Evolutionary conservation across 768 basidiomycete genomes (phyloP).

Genomic region (Tricholoma furcatifolium): DNA sequence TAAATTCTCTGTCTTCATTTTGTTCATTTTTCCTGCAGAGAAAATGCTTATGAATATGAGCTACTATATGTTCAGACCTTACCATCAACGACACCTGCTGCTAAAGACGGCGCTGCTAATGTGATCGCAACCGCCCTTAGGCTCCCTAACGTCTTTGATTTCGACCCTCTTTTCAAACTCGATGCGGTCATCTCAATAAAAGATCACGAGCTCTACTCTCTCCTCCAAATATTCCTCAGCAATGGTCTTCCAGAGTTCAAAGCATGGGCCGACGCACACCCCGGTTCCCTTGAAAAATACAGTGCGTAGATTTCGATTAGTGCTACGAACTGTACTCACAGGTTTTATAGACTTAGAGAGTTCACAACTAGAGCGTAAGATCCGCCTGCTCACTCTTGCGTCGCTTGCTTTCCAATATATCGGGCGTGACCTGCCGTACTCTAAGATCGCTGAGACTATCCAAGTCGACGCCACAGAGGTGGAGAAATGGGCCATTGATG

Average conservation of each 20-base stretch:
- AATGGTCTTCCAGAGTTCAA: conserved; percentile 61
- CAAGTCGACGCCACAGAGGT: conserved; percentile 66
- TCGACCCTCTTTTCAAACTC: conserved; percentile 77
- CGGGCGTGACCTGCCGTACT: conserved; percentile 71
- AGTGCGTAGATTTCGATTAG: conserved; percentile 39
- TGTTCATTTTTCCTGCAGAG: conserved; percentile 33
- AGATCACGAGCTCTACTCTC: conserved; percentile 68
- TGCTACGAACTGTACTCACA: conserved; percentile 5
- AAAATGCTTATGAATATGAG: conserved; percentile 61
- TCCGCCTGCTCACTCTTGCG: conserved; percentile 73
- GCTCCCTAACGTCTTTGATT: conserved; percentile 70
- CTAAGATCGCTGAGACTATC: conserved; percentile 63
- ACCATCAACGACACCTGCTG: conserved; percentile 49
- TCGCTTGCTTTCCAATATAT: conserved; percentile 77
- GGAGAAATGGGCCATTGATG: conserved; percentile 87
- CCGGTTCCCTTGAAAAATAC: conserved; percentile 50
- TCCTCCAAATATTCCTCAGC: conserved; percentile 75
- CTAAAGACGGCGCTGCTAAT: conserved; percentile 54
- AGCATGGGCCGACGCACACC: conserved; percentile 55
- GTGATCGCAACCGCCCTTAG: conserved; percentile 65
- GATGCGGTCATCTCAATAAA: conserved; percentile 66
- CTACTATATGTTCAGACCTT: conserved; percentile 62
- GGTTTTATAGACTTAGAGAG: conserved; percentile 49
- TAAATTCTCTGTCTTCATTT: not conserved
- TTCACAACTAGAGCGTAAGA: conserved; percentile 69